These are phyloP conservation scores for Cryphonectria parasitica DNA, from an alignment of 2,329 filamentous ascomycete genomes.

Conservation along the genomic window DNA sequence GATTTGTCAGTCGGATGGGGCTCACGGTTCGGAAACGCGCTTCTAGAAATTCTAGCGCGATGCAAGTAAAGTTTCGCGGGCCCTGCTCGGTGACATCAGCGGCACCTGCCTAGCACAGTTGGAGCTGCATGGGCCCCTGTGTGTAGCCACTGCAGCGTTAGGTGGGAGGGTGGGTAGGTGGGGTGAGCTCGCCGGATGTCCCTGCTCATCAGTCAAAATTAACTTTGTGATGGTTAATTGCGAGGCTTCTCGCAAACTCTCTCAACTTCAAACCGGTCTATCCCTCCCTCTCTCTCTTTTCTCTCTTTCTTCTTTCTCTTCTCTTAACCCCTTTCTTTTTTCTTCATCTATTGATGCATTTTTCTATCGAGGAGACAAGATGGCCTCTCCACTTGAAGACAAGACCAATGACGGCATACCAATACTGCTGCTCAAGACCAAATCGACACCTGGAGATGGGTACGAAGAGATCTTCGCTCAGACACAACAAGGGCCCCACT, in stretches of 20 bases:
- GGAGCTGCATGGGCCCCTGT: neutral
- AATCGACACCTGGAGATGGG: constrained; percentile 69
- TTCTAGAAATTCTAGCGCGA: constrained; percentile 7
- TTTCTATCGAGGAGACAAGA: constrained; percentile 3
- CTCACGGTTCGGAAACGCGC: constrained; percentile 8
- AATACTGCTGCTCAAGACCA: constrained; percentile 77
- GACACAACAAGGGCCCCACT: constrained; percentile 47
- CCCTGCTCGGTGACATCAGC: constrained; percentile 22
- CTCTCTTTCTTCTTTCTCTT: neutral
- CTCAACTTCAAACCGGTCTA: neutral
- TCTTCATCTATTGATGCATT: neutral
- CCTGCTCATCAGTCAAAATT: neutral
- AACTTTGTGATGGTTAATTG: neutral
- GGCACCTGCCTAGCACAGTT: neutral
- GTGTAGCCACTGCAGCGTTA: neutral
- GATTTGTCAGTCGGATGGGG: constrained; percentile 13
- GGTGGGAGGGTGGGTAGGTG: neutral
- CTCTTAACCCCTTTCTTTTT: neutral
- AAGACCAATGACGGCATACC: constrained; percentile 46
- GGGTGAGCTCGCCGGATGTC: neutral
- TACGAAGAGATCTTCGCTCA: constrained; percentile 71
- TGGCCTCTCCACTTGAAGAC: constrained; percentile 18
- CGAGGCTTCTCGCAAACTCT: neutral
- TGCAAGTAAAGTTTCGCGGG: constrained; percentile 1
- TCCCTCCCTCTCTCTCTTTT: neutral